Evolutionary conservation across 2,329 filamentous ascomycete genomes (phyloP), one percentile per base, ranked within the genome.

Genomic region (Clonostachys rosea): DNA sequence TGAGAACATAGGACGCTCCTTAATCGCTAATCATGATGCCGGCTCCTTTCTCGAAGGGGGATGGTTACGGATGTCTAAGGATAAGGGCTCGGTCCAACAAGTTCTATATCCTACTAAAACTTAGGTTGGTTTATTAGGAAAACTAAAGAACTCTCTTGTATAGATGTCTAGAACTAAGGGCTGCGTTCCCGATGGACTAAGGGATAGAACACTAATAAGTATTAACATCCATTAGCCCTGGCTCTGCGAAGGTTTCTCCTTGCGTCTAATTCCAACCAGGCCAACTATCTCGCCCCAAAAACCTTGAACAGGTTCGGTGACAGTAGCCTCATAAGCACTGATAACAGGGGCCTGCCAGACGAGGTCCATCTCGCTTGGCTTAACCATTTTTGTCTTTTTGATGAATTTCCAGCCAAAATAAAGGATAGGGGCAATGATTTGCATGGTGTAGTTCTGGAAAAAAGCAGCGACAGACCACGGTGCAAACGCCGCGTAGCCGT

Each of bases 351-450:
- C 68, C 55, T 85, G 73, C 80, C 79, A 79, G 40, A 81, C 66
- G 14, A 85, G 68, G 56, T 86, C 81, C 4, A 74, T 72, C 56
- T 86, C 76, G 6, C 69, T 59, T 0, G 82, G 67, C 3, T 64
- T 64, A 16, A 83, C 67, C 45, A 78, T 67, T 49, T 71, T 73
- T 2, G 83, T 87, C 48, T 68, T 69, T 67, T 83, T 81, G 60
- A 81, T 17, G 2, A 87, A 8, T 65, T 88, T 89, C 81, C 82
- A 88, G 55, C 70, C 70, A 17, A 75, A 44, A 58, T 76, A 86
- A 30, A 81, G 63, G 36, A 79, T 58, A 7, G 75, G 71, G 0
- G 74, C 73, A 24, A 83, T 59, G 14, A 82, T 62, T 50, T 77
- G 67, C 75, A 82, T 80, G 24, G 74, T 75, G 62, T 83, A 83